Evolutionary conservation across 306 rosid species (phyloP).

Genomic region (Biancaea sappan): DNA sequence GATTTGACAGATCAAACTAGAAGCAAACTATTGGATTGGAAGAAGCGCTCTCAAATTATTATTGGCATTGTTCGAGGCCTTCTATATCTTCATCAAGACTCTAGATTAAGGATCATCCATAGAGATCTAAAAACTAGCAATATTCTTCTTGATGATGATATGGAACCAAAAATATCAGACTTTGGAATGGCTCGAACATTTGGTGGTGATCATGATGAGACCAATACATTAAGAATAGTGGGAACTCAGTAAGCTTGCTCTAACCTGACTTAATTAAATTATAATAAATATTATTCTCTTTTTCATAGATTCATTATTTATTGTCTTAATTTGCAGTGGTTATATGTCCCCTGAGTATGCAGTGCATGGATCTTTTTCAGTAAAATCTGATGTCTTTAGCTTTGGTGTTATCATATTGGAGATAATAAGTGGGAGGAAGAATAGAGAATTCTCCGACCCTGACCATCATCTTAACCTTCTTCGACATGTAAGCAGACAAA

Average conservation of each 20-base stretch:
- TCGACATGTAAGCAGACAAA: slow-evolving; percentile 51
- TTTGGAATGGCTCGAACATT: slow-evolving; percentile 59
- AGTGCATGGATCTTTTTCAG: slow-evolving; percentile 49
- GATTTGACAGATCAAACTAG: slow-evolving; percentile 35
- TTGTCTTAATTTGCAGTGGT: slow-evolving; percentile 42
- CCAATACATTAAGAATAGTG: slow-evolving; percentile 46
- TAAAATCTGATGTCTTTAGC: slow-evolving; percentile 58
- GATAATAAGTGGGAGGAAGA: slow-evolving; percentile 51
- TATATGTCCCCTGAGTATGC: slow-evolving; percentile 70
- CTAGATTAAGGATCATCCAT: slow-evolving; percentile 57
- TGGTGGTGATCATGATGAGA: slow-evolving; percentile 48
- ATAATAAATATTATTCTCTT: too few relatives aligned
- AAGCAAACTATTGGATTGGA: slow-evolving; percentile 38
- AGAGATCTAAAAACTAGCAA: slow-evolving; percentile 64
- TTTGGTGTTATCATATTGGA: slow-evolving; percentile 61
- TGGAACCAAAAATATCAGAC: slow-evolving; percentile 69
- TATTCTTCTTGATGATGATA: slow-evolving; percentile 49
- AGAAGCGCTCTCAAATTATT: slow-evolving; percentile 51
- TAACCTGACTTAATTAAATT: too few relatives aligned
- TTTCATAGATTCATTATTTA: neutral
- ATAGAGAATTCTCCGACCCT: slow-evolving; percentile 37
- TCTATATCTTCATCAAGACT: slow-evolving; percentile 61
- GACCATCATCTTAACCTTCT: slow-evolving; percentile 46
- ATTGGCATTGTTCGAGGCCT: slow-evolving; percentile 54
- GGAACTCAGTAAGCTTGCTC: slow-evolving; percentile 64